Conservation (phyloP, 345 rosid species). For the Populus davidiana region DNA sequence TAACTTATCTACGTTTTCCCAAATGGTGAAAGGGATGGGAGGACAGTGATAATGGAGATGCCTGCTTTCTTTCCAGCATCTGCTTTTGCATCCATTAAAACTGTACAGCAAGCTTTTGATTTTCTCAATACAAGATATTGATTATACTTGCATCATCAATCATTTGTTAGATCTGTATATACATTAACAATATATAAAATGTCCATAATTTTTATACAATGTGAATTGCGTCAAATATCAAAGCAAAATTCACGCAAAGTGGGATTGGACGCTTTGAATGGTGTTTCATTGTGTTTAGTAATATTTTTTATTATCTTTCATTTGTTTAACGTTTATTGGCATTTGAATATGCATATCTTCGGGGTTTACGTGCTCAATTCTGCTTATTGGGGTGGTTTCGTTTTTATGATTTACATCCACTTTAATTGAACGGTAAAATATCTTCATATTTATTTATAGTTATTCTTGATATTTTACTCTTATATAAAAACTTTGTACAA, state of each 20-base stretch:
- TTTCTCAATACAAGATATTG: constrained; percentile 2
- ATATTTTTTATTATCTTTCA: too few relatives aligned
- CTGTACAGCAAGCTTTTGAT: constrained; percentile 25
- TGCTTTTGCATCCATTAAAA: constrained; percentile 13
- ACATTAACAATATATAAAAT: constrained; percentile 11
- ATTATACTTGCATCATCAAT: background rate
- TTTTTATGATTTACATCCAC: too few relatives aligned
- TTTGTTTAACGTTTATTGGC: too few relatives aligned
- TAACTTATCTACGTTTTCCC: background rate
- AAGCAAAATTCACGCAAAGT: background rate
- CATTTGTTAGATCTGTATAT: constrained; percentile 28
- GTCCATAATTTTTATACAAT: constrained; percentile 6
- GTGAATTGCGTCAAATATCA: background rate
- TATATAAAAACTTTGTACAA: too few relatives aligned
- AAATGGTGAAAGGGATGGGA: constrained; percentile 14
- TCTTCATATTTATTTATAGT: too few relatives aligned
- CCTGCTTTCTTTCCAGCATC: constrained; percentile 1
- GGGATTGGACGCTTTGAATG: background rate
- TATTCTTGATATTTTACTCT: too few relatives aligned
- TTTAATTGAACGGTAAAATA: too few relatives aligned
- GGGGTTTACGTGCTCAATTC: too few relatives aligned
- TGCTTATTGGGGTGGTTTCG: too few relatives aligned
- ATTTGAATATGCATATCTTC: too few relatives aligned
- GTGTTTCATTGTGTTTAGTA: too few relatives aligned
- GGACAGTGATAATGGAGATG: background rate